phyloP scores from a whole-genome alignment of 805 yeast species.

The Saccharomycopsis babjevae region DNA sequence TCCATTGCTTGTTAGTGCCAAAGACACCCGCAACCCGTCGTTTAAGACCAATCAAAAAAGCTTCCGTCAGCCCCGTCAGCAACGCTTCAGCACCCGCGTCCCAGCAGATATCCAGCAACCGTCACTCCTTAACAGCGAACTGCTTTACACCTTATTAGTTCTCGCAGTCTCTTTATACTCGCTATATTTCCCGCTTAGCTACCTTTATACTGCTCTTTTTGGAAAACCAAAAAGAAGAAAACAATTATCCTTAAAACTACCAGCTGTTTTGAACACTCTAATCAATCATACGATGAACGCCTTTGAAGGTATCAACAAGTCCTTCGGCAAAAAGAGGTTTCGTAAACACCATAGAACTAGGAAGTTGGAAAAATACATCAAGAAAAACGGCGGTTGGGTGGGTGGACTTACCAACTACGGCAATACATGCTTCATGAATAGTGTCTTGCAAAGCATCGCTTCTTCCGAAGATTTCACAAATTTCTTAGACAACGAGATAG shows the following conservation, averaged over 20 bases:
- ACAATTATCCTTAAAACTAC: background rate
- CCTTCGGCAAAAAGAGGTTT: conserved; percentile 1
- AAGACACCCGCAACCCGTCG: background rate
- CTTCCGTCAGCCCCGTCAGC: background rate
- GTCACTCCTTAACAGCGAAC: background rate
- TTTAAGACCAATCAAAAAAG: background rate
- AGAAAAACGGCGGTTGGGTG: conserved; percentile 53
- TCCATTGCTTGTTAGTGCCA: background rate
- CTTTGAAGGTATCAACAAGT: background rate
- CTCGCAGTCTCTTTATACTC: background rate
- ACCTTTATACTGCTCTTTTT: background rate
- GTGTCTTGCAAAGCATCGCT: conserved; percentile 76
- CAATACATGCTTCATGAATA: conserved; percentile 90
- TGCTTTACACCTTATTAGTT: background rate
- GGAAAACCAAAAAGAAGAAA: conserved; percentile 1
- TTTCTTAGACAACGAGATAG: conserved; percentile 41
- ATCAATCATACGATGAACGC: background rate
- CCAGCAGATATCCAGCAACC: background rate
- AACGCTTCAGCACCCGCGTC: background rate
- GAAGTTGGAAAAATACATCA: background rate
- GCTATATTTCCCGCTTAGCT: background rate
- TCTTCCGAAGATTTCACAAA: conserved; percentile 51
- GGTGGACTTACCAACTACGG: conserved; percentile 90
- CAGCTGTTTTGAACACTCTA: background rate
- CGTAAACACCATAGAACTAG: background rate